phyloP scores from a whole-genome alignment of 1,284 basidiomycete species.

The Papiliotrema nemorosa region DNA sequence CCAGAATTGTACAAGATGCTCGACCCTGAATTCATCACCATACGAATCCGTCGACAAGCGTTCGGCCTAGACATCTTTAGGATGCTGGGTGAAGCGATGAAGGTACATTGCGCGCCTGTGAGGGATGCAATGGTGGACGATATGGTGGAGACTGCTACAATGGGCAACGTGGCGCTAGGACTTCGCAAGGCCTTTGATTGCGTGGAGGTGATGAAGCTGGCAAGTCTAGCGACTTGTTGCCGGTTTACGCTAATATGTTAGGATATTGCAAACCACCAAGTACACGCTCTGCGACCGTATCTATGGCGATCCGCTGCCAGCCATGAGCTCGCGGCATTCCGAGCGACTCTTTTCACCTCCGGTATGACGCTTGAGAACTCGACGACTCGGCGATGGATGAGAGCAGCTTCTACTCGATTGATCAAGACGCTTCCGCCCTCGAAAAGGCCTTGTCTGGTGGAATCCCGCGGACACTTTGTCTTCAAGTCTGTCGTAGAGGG shows the following conservation, averaged over 20 bases:
- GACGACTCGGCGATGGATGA: slow-evolving; percentile 35
- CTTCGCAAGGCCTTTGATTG: slow-evolving; percentile 85
- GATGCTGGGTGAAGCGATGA: slow-evolving; percentile 74
- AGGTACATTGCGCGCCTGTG: slow-evolving; percentile 90
- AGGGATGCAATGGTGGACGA: slow-evolving; percentile 76
- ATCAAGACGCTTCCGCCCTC: slow-evolving; percentile 19
- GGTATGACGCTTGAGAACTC: slow-evolving; percentile 22
- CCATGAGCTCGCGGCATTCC: slow-evolving; percentile 75
- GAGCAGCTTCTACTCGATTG: slow-evolving; percentile 33
- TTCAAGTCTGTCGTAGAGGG: slow-evolving; percentile 60
- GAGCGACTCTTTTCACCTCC: slow-evolving; percentile 34
- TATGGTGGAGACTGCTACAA: slow-evolving; percentile 66
- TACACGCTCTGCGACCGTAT: slow-evolving; percentile 79
- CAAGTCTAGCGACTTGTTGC: slow-evolving; percentile 49
- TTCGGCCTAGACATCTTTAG: slow-evolving; percentile 77
- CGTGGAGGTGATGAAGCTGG: slow-evolving; percentile 90
- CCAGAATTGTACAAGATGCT: slow-evolving; percentile 51
- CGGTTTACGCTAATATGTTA: slow-evolving; percentile 38
- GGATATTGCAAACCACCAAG: slow-evolving; percentile 94
- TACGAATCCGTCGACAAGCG: slow-evolving; percentile 71
- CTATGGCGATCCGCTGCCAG: slow-evolving; percentile 74
- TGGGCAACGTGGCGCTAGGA: slow-evolving; percentile 65
- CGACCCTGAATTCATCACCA: slow-evolving; percentile 63
- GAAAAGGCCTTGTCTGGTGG: slow-evolving; percentile 26
- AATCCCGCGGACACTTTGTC: slow-evolving; percentile 31